These are phyloP conservation scores for Asterochloris sp. DNA, from an alignment of 139 green algal genomes.

Conservation along the genomic window DNA sequence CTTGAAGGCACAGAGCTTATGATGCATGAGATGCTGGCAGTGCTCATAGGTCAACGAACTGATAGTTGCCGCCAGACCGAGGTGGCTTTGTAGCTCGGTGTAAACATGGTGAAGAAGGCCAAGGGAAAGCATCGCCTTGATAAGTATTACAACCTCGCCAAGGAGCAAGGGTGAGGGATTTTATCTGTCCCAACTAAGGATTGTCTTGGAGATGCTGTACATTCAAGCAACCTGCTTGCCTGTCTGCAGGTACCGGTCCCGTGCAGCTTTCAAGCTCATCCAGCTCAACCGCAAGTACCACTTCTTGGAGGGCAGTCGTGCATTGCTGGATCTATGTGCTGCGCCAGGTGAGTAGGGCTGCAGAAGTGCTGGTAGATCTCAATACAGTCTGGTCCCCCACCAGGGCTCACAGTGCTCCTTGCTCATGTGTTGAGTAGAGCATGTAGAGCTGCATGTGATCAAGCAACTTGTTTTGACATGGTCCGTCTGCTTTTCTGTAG, in stretches of 20 bases:
- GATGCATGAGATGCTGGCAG: too few relatives aligned
- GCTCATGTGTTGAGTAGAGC: neutral
- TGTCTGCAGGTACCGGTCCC: constrained; percentile 83
- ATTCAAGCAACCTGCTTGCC: neutral
- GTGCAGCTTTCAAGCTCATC: constrained; percentile 99
- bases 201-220: neutral
- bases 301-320: constrained; percentile 77
- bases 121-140: constrained; percentile 92
- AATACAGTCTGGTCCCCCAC: neutral
- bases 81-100: too few relatives aligned
- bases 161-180: constrained; percentile 89
- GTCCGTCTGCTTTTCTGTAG: constrained; percentile 13
- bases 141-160: constrained; percentile 98
- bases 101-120: constrained; percentile 49
- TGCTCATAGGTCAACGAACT: too few relatives aligned
- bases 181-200: neutral
- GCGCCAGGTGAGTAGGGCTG: constrained; percentile 69
- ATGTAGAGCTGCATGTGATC: neutral
- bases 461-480: neutral
- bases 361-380: neutral
- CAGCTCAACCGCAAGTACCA: constrained; percentile 98
- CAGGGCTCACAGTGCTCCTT: neutral
- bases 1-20: too few relatives aligned
- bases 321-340: constrained; percentile 95
- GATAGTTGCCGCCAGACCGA: too few relatives aligned